phyloP scores from a whole-genome alignment of 2,329 filamentous ascomycete species.

The Sarocladium oryzae region DNA sequence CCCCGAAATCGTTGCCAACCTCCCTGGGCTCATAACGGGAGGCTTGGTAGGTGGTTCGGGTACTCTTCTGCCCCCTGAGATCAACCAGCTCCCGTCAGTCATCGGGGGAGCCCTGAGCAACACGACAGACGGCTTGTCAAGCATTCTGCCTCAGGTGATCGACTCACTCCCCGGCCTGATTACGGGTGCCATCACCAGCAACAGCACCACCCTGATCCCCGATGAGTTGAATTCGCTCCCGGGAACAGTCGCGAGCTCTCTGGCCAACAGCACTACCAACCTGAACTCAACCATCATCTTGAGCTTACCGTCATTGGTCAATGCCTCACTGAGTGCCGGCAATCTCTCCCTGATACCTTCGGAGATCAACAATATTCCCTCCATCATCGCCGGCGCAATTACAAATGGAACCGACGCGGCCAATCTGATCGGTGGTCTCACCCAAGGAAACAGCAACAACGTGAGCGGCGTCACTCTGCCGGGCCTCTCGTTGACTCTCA shows the following conservation, averaged over 20 bases:
- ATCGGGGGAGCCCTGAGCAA: not conserved
- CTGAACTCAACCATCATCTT: conserved; percentile 3
- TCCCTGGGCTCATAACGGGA: not conserved
- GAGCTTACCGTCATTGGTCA: not conserved
- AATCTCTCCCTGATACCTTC: not conserved
- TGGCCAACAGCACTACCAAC: conserved; percentile 6
- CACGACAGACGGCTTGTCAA: not conserved
- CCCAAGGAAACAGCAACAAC: not conserved
- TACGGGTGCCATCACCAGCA: not conserved
- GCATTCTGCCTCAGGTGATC: not conserved
- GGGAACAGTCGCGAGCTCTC: not conserved
- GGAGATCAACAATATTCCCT: not conserved
- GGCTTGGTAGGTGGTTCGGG: conserved; percentile 2
- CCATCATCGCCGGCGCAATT: not conserved
- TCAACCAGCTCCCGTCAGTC: not conserved
- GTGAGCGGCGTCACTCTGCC: not conserved
- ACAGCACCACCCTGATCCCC: not conserved
- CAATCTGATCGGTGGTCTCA: not conserved
- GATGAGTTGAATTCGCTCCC: not conserved
- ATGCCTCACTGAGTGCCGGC: not conserved
- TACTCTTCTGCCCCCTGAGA: conserved; percentile 4
- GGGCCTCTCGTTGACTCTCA: not conserved
- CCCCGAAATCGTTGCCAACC: not conserved
- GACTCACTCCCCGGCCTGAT: not conserved
- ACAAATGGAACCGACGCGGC: not conserved